A percentile compares a stretch with the other conserved stretches of the same genome.
Conservation (phyloP, 352 stramenopile genomes). For the Albugo laibachii region DNA sequence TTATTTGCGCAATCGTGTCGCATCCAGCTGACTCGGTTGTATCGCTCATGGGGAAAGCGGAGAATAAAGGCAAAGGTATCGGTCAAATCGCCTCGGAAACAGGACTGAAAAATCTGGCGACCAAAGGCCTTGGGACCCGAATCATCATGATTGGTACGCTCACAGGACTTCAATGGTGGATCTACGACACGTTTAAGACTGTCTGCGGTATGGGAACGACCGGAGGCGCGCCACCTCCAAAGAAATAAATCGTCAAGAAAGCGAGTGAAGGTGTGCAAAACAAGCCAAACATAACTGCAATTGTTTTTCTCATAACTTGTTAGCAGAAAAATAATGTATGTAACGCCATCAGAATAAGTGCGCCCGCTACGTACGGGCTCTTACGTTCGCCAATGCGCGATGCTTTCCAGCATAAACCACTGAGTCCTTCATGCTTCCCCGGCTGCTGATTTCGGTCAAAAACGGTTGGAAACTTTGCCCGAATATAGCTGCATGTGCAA, state of each 20-base stretch:
- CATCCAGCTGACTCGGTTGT: constrained; percentile 98
- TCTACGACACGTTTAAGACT: constrained; percentile 92
- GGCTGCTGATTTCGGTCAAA: constrained; percentile 81
- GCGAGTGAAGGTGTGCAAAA: background rate
- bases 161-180: constrained; percentile 93
- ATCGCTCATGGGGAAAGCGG: constrained; percentile 88
- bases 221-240: constrained; percentile 48
- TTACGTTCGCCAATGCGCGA: constrained; percentile 83
- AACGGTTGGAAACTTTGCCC: constrained; percentile 87
- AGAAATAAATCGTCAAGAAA: constrained; percentile 9
- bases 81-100: constrained; percentile 73
- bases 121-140: constrained; percentile 81
- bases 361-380: constrained; percentile 72
- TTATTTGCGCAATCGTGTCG: constrained; percentile 97
- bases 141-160: constrained; percentile 94
- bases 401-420: constrained; percentile 83
- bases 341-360: constrained; percentile 76
- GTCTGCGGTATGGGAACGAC: constrained; percentile 83
- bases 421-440: constrained; percentile 72
- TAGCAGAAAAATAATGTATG: constrained; percentile 82
- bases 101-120: constrained; percentile 55
- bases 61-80: constrained; percentile 83
- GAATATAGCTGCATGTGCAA: constrained; percentile 93
- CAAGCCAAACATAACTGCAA: background rate
- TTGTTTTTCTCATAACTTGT: background rate